Evolutionary conservation across 129 eudicot genomes (phyloP), one percentile per base, ranked within the genome.

Genomic region (Tagetes erecta): DNA sequence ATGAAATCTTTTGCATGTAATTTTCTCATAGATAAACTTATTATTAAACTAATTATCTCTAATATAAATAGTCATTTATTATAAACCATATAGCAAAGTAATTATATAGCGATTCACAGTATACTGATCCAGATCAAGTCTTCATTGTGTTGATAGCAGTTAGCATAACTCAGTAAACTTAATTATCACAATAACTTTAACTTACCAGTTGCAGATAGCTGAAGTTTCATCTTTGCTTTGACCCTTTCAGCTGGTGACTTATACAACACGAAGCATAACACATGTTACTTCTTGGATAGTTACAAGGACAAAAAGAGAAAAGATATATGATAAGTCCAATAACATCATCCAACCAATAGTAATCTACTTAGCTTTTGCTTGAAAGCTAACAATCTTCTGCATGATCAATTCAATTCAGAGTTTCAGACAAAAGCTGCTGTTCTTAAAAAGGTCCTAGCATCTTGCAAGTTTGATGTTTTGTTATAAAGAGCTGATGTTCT

Each of bases 191-290:
- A 13, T 38, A 33, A 46, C n/a, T 62, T 27, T 37, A 55, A 60
- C 74, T 51, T 84, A 90, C 98, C 91, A 53, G 97, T 94, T 85
- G 84, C 82, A 67, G 96, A 86, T 80, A 94, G 96, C 83, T 94
- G 97, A 70, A 86, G 86, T 76, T 94, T 88, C 96, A 94, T 94
- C 89, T 90, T 94, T 39, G 96, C 97, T 82, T 86, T 94, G 80
- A 94, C 98, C 81, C 88, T 88, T 82, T 88, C 90, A 27, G 98
- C 96, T 45, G 98, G 91, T 41, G 97, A 70, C 98, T 94, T 68
- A 62, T 34, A 51, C 49, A 70, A 52, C 83, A 51, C 49, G 52
- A 52, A 52, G 2, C 31, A 70, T 36, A n/a, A 31, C 37, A 50
- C 3, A 5, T 52, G 37, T 51, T 14, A 52, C 62, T 49, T 70